Base-by-base conservation (phyloP, 2,329 filamentous ascomycete genomes). In the Cercospora janseana region DNA sequence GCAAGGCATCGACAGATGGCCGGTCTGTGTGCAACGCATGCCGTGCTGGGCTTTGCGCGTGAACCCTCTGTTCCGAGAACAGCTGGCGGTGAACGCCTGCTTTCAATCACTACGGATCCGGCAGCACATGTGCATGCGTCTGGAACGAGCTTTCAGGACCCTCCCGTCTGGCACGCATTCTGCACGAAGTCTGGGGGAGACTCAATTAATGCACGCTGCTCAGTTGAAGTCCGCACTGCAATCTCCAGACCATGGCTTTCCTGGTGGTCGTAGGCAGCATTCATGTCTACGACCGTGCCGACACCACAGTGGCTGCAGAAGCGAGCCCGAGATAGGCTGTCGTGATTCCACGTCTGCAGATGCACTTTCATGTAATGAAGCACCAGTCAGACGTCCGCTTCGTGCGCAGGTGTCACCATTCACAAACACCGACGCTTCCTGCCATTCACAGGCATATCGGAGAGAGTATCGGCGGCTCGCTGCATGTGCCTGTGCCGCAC, bases 301-400 rank as follows among this genome's bases (percentile, higher is more conserved):
- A 31, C 31, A 46, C 29, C 18, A 34, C 43, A 46, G 13, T 46
- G 43, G 43, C 12, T 10, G n/a, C 15, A 29, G 29, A 38, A 46
- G 43, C 43, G 43, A 37, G 43, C 29, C 37, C 31, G 43, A 46
- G 43, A 46, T 38, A 37, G 43, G 43, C 43, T 46, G 29, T 46
- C 43, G 21, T 27, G 31, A 37, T n/a, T 37, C 43, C 43, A 46
- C 43, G 43, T 46, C 31, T 12, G 10, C 28, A n/a, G 31, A 18
- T 34, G 21, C 27, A 44, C n/a, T 44, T 24, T 13, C 7, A 27
- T 44, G 41, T 31, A 31, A 32, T 27, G 1, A 15, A 31, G n/a
- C 34, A 38, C 34, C 23, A 37, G 23, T 37, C 34, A 16, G 23
- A 12, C 34, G 18, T 18, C 34, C 18, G 10, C 12, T 38, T 21